Conservation (phyloP, 306 rosid species). For the Ormosia semicastrata region DNA sequence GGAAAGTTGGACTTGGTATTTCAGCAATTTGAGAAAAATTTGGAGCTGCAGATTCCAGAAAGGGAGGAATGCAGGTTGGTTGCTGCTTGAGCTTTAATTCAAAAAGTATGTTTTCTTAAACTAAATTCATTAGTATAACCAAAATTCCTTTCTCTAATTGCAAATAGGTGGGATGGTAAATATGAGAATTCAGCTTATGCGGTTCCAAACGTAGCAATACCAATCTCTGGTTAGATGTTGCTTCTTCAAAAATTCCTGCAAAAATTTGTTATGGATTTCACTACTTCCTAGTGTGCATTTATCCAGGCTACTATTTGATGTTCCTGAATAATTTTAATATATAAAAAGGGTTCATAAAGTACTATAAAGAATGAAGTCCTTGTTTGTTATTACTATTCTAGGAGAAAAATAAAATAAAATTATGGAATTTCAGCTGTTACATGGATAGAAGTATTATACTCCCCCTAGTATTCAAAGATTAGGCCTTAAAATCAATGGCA, state of each 20-base stretch:
- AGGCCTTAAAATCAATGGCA: not conserved
- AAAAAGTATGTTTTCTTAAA: not conserved
- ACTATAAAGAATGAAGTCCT: not conserved
- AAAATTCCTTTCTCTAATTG: not conserved
- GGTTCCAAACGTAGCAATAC: constrained; percentile 16
- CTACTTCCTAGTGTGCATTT: not conserved
- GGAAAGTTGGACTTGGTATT: constrained; percentile 58
- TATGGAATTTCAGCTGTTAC: not conserved
- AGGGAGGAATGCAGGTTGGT: constrained; percentile 60
- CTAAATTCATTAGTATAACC: not conserved
- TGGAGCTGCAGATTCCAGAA: constrained; percentile 76
- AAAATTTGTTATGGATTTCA: not conserved
- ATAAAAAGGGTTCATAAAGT: not conserved
- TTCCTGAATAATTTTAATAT: not conserved
- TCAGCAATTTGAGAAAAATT: constrained; percentile 55
- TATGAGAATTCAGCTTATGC: constrained; percentile 67
- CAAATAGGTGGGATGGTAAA: constrained; percentile 81
- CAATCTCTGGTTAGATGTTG: constrained; percentile 13
- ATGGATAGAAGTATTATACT: not conserved
- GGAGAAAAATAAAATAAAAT: not conserved
- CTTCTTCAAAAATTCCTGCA: not conserved
- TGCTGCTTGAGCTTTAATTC: not conserved
- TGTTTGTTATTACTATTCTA: not conserved
- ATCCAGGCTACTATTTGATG: not conserved
- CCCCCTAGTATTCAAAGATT: not conserved